Base-by-base conservation (phyloP, 768 basidiomycete genomes). In the Suillus placidus region DNA sequence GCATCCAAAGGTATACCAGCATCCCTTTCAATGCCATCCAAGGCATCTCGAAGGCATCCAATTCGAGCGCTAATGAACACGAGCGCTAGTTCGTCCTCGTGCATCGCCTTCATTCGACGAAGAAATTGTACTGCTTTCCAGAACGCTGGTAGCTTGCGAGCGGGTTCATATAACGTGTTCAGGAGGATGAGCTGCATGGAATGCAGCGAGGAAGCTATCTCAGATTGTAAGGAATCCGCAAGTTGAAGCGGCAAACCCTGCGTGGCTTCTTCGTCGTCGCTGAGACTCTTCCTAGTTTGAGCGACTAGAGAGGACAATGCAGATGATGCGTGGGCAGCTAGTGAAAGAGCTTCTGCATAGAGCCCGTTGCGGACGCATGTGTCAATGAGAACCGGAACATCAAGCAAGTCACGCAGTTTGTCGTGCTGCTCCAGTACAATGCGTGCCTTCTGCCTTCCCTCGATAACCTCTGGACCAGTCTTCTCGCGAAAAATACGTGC, bases 371-470 rank as follows among this genome's bases (percentile, higher is more conserved):
- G 86, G 16, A 97, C 92, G 73, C 95, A 98, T 1, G 94, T 93
- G 74, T 97, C 94, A 73, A 97, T 91, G 37, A 99, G 84, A 60
- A 92, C 82, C 10, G 97, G 95, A 57, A 96, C 86, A 70, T 97
- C 95, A 64, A 99, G 87, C 42, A 99, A 79, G 76, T 98, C 95
- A 68, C 92, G 85, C 66, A 99, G 85, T 77, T 95, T 95, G 76
- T 97, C 94, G 73, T 95, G 92, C 71, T 97, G 93, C 71, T 98
- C 96, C 66, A 95, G 86, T n/a, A 99, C 93, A 60, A 92, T 82
- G 38, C 88, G 83, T 0, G 93, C 93, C 68, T 90, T 89, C 65
- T 85, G 82, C 43, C 96, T 84, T 61, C 92, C 89, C 57, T 83
- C 80, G 61, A 94, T 85, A n/a, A 95, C 86, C 26, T 82, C 75